Evolutionary conservation across 805 yeast species (phyloP), one percentile per base, ranked within the genome.

Genomic region (Pichia californica): DNA sequence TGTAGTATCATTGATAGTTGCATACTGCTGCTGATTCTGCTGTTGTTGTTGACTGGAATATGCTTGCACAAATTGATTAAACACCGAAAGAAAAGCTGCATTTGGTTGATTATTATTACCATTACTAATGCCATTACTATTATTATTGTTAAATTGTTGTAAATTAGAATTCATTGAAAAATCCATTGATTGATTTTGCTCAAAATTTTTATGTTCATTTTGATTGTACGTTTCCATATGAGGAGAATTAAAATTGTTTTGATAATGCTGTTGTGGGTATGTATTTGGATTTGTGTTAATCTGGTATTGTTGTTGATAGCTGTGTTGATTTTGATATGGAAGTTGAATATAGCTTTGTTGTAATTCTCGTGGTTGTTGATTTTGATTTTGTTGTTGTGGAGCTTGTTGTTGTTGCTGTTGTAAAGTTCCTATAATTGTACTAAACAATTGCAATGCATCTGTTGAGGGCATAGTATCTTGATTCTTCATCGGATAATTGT

Each of bases 381-480:
- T 19, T 19, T 35, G 40, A 10, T 28, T 36, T 20, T 36, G 40
- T 5, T 11, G 36, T 2, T 27, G 34, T 10, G 29, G 26, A 13
- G n/a, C 32, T 8, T 27, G 33, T 14, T 31, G 30, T 19, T 37
- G 38, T 11, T 20, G 14, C 7, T 37, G 14, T 10, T 30, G 37
- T 11, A 42, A 18, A 1, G 43, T 43, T 27, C 40, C 43, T 28
- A 43, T 6, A 4, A 42, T 37, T 6, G 45, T 19, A 14, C 35
- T 36, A n/a, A 42, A 42, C 3, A 44, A 8, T 10, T 35, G 13
- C 23, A 44, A 19, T 9, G 43, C 31, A 2, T 38, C 37, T 10
- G 47, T n/a, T 3, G 43, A n/a, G 3, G 47, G 43, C 8, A n/a
- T n/a, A n/a, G n/a, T n/a, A n/a, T n/a, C n/a, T n/a, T n/a, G n/a